A percentile compares a stretch with the other conserved stretches of the same genome.
phyloP scores from a whole-genome alignment of 352 stramenopile genomes.

The Phytopythium helicoides region DNA sequence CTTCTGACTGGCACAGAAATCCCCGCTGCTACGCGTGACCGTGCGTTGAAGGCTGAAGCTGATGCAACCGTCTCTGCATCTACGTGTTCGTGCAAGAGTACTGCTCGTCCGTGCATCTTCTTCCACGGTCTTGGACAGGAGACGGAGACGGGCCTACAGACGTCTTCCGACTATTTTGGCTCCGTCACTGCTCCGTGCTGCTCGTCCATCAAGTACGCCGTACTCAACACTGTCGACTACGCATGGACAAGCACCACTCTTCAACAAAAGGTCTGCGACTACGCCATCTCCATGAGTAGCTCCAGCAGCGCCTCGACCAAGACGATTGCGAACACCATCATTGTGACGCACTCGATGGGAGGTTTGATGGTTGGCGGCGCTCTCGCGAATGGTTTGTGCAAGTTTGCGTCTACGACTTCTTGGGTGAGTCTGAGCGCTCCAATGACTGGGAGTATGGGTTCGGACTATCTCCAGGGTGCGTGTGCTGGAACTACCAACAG shows the following conservation, averaged over 20 bases:
- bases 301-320: constrained; percentile 2
- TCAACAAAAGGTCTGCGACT: constrained; percentile 36
- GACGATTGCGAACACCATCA: constrained; percentile 26
- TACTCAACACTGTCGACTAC: constrained; percentile 40
- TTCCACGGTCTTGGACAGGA: constrained; percentile 42
- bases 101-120: constrained; percentile 38
- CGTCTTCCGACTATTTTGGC: constrained; percentile 31
- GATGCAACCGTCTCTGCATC: constrained; percentile 10
- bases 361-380: constrained; percentile 27
- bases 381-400: constrained; percentile 19
- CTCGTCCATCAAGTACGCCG: constrained; percentile 41
- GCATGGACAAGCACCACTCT: constrained; percentile 40
- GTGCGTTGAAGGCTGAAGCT: too few relatives aligned
- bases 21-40: background rate
- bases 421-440: constrained; percentile 43
- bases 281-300: constrained; percentile 21
- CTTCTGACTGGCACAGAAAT: constrained; percentile 23
- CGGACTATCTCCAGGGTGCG: constrained; percentile 31
- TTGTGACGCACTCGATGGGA: constrained; percentile 49
- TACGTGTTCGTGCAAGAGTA: constrained; percentile 26
- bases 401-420: constrained; percentile 18
- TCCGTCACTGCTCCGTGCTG: constrained; percentile 40
- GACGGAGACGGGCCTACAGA: constrained; percentile 18
- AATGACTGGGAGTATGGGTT: constrained; percentile 48
- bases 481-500: constrained; percentile 20